Evolutionary conservation across 345 rosid species (phyloP).

Genomic region (Moricandia arvensis): DNA sequence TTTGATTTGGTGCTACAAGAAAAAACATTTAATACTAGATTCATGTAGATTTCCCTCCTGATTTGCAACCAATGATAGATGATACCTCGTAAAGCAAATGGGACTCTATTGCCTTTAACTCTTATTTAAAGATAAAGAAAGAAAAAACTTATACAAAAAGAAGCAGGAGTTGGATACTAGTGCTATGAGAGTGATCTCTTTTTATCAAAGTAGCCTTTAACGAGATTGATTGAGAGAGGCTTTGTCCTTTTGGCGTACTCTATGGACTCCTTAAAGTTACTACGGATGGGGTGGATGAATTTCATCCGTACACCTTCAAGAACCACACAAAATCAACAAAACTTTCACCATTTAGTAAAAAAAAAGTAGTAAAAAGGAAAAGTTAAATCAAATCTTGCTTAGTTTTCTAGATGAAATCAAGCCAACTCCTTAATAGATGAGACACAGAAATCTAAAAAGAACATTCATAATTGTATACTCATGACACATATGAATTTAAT

Average conservation of each 20-base stretch:
- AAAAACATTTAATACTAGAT: constrained; percentile 33
- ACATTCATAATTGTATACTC: neutral
- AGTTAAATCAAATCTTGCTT: neutral
- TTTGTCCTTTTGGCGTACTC: constrained; percentile 33
- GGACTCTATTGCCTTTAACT: constrained; percentile 34
- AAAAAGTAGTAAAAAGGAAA: constrained; percentile 17
- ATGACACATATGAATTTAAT: neutral
- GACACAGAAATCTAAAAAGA: neutral
- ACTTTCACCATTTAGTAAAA: constrained; percentile 28
- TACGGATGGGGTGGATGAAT: constrained; percentile 27
- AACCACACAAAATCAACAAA: constrained; percentile 11
- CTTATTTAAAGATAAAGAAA: constrained; percentile 31
- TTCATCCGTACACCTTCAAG: constrained; percentile 22
- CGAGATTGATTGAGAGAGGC: constrained; percentile 15
- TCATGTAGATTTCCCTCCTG: constrained; percentile 29
- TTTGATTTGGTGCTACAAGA: constrained; percentile 31
- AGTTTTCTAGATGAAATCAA: neutral
- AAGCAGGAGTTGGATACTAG: constrained; percentile 12
- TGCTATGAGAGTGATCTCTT: constrained; percentile 29
- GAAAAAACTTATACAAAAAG: constrained; percentile 18
- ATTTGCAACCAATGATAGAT: constrained; percentile 29
- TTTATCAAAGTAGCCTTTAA: constrained; percentile 33
- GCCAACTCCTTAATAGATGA: neutral
- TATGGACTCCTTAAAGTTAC: constrained; percentile 20
- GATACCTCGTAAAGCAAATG: constrained; percentile 32